Base-by-base conservation (phyloP, 73 alveolate species). In the Paramecium bursaria region DNA sequence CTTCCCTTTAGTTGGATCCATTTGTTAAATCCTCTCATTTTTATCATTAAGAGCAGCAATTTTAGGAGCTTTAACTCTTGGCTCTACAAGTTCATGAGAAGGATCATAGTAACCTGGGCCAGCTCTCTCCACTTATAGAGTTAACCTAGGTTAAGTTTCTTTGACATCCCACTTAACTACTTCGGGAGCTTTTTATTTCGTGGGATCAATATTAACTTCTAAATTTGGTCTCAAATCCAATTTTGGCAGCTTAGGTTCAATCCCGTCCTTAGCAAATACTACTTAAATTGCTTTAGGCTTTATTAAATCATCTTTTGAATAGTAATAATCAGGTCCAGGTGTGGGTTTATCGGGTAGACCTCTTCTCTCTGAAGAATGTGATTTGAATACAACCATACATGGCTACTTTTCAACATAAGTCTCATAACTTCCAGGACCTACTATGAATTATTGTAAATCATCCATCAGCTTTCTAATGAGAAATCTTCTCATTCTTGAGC, bases 71-170 rank as follows among this genome's bases (percentile, higher is more conserved):
- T 90, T 94, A 42, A 73, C 52, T 52, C 95, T 82, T 46, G 77
- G 73, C 48, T 92, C 97, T 14, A 90, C 87, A 11, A 48, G 77
- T 4, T 73, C 61, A 87, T 86, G 91, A 13, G 86, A 47, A 1
- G 90, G 92, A 61, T 86, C 47, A 75, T 92, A 92, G 10, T 91
- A 77, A 14, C 91, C 88, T 5, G 97, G 97, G 22, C 95, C 97
- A 13, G 44, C 82, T 21, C 33, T 57, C 60, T 35, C 57, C 7
- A 67, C 50, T 39, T 67, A 53, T 3, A 67, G 35, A 3, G 44
- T 19, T 21, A 67, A 6, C 33, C 82, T 67, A 6, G 82, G 60
- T 19, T 67, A 21, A 9, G 82, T 67, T 6, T 42, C 50, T 67
- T 67, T 47, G 22, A 67, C 50, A 67, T 67, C 82, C 82, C 82